Evolutionary conservation across 2,329 filamentous ascomycete genomes (phyloP).

Genomic region (Colletotrichum sp.): DNA sequence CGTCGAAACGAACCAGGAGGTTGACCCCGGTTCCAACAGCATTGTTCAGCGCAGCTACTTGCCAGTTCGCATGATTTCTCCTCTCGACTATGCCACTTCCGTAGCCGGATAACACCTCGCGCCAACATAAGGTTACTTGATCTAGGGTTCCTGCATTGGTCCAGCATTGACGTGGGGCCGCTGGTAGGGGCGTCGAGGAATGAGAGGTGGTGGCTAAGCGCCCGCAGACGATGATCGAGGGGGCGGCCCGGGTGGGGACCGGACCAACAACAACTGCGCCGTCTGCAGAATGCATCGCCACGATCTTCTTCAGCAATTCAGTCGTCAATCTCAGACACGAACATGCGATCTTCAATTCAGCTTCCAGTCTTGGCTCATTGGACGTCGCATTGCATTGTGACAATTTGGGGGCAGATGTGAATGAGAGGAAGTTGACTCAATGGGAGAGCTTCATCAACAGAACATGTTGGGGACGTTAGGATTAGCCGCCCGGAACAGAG

Average conservation of each 20-base stretch:
- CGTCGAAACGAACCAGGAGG: constrained; percentile 5
- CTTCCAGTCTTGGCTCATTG: not conserved
- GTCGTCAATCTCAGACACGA: not conserved
- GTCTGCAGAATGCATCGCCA: not conserved
- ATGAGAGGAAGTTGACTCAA: not conserved
- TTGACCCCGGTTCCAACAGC: not conserved
- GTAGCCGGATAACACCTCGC: constrained; percentile 2
- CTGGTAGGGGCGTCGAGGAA: not conserved
- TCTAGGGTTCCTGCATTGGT: not conserved
- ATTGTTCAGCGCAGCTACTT: constrained; percentile 12
- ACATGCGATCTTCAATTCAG: not conserved
- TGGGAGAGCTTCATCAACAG: not conserved
- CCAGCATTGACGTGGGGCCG: not conserved
- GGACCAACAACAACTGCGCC: not conserved
- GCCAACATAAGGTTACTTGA: constrained; percentile 5
- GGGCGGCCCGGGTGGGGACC: constrained; percentile 8
- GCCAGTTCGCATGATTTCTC: constrained; percentile 2
- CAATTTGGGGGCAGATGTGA: not conserved
- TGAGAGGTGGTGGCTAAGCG: constrained; percentile 14
- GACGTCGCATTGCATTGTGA: not conserved
- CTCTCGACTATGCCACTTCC: not conserved
- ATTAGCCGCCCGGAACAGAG: constrained; percentile 2
- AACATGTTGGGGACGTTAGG: not conserved
- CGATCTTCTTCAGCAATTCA: not conserved
- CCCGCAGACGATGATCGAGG: constrained; percentile 3